Base-by-base conservation (phyloP, 306 rosid genomes). In the Vigna nakashimae region DNA sequence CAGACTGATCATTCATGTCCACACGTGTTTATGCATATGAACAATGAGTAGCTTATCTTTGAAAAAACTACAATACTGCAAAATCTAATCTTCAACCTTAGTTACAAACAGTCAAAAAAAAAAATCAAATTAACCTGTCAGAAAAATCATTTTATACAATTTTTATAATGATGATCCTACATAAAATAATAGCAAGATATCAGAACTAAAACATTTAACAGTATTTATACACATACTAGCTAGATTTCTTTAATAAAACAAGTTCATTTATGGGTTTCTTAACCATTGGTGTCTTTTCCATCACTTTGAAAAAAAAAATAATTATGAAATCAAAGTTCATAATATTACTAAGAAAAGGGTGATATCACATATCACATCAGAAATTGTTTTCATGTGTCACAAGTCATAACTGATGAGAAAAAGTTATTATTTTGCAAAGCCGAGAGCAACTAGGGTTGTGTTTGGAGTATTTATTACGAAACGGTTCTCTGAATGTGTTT, bases 401-500 rank as follows among this genome's bases (percentile, higher is more conserved):
- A 38, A 38, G 49, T 64, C 49, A 64, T 49, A 63, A 36, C 69
- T n/a, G 40, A 11, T 26, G 9, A 34, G 13, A 62, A 62, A 30
- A 28, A 20, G 42, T 4, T 4, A 36, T 63, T 63, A 16, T 32
- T 70, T 30, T n/a, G 12, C 16, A 51, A 52, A 17, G 10, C 2
- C 5, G 13, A 4, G 38, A 34, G 14, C 55, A 73, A 30, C 3
- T 28, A 66, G 17, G 1, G 12, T n/a, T 40, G 56, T 28, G 26
- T 32, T 49, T 63, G 32, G 63, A 32, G 22, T 62, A 63, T 63
- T 63, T 20, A 65, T 52, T 65, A 65, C 46, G 3, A 69, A 78
- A 82, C 42, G 74, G 70, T 59, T 56, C 81, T 77, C 80, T 1
- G 15, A 50, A 42, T 42, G 46, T 34, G 38, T 30, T 30, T 34